Evolutionary conservation across 176 grass and related monocot species (phyloP).

Genomic region (Saccharum spontaneum): DNA sequence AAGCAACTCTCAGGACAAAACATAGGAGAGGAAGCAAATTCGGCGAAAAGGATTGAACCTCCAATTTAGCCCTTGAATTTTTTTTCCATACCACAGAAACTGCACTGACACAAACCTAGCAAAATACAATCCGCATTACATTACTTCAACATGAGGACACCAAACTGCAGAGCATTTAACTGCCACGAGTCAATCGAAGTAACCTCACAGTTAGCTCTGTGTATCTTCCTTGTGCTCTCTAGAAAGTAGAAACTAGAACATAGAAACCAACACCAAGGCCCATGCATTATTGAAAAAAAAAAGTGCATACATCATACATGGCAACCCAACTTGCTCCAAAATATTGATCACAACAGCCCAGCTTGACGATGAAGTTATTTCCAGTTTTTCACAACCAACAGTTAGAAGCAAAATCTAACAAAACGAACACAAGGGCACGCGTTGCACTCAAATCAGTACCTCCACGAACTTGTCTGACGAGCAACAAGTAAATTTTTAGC

Average conservation of each 20-base stretch:
- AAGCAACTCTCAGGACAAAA: neutral
- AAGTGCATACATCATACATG: neutral
- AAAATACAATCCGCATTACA: neutral
- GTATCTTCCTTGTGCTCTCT: neutral
- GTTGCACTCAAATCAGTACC: neutral
- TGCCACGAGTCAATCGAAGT: neutral
- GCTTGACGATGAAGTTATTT: neutral
- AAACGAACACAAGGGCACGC: neutral
- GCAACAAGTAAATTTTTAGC: neutral
- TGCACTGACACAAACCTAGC: neutral
- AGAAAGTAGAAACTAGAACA: constrained; percentile 5
- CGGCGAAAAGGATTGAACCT: neutral
- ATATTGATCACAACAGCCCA: neutral
- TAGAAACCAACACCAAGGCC: constrained; percentile 7
- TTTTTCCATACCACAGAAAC: neutral
- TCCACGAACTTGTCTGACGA: neutral
- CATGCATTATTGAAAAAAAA: neutral
- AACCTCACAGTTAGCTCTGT: neutral
- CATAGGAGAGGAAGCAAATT: neutral
- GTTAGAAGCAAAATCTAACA: constrained; percentile 20
- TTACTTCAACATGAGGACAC: neutral
- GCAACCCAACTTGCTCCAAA: constrained; percentile 14
- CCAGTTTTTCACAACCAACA: neutral
- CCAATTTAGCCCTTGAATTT: neutral
- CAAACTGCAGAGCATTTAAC: neutral